Conservation (phyloP, 805 yeast genomes). For the Saccharomycopsis synnaedendra region DNA sequence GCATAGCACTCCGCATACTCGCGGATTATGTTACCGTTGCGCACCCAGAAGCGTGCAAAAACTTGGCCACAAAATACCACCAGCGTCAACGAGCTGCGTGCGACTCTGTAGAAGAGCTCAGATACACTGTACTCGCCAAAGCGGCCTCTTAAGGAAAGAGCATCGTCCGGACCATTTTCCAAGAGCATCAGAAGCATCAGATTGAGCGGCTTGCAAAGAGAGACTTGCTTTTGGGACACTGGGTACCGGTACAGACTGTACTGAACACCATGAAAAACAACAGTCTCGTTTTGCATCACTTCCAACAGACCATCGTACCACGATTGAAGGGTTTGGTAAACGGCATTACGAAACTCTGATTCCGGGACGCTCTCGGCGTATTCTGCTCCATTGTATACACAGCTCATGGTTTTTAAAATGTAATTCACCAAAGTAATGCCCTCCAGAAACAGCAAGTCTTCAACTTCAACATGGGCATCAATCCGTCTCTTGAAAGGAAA, state of each 20-base stretch:
- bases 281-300: neutral
- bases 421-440: neutral
- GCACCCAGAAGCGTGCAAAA: slow-evolving; percentile 82
- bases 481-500: slow-evolving; percentile 1
- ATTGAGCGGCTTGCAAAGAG: slow-evolving; percentile 15
- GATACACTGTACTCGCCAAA: neutral
- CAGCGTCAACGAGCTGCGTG: slow-evolving; percentile 58
- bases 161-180: slow-evolving; percentile 5
- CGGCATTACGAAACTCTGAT: neutral
- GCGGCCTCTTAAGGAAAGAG: neutral
- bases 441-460: neutral
- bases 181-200: slow-evolving; percentile 4
- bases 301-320: neutral
- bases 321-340: neutral
- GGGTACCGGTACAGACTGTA: slow-evolving; percentile 1
- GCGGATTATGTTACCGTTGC: slow-evolving; percentile 76
- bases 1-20: slow-evolving; percentile 71
- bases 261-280: neutral
- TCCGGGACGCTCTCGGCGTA: neutral
- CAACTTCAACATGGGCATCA: slow-evolving; percentile 8
- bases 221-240: slow-evolving; percentile 18
- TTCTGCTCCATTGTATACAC: slow-evolving; percentile 6
- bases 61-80: slow-evolving; percentile 73
- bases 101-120: neutral
- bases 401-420: neutral